Evolutionary conservation across 306 rosid genomes (phyloP), one percentile per base, ranked within the genome.

Genomic region (Corylus heterophylla): DNA sequence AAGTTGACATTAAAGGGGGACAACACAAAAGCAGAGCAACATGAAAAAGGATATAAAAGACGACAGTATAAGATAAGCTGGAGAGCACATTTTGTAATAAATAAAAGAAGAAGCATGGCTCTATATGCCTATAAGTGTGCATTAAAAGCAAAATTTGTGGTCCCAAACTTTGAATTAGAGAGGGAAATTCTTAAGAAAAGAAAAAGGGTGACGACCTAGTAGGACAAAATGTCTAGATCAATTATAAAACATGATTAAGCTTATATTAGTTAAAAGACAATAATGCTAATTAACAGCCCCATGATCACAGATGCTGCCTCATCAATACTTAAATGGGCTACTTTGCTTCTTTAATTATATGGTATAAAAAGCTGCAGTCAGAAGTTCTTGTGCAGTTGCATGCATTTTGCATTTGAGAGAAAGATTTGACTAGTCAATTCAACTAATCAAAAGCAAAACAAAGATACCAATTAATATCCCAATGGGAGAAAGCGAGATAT

Each of bases 391-490:
- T 70, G 58, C 45, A 20, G 31, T 50, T 42, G 44, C 75, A 59
- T 48, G 35, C 69, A 71, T 54, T 44, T 74, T 68, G 69, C 71
- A 55, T 59, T 48, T 13, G 17, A 16, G 80, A 37, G 52, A 49
- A 14, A 10, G 48, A 17, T 71, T 73, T 58, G 76, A 74, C 76
- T 56, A 45, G 79, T 66, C 84, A 64, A 0, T 68, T 61, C 42
- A 71, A 48, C 35, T 54, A 75, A 66, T 54, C 69, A n/a, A 20
- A 48, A 20, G 11, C 64, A 56, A 73, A 76, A 55, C 51, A 75
- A 61, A 75, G 5, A 79, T 78, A 62, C 73, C 64, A 63, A 69
- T 42, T 42, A 42, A 51, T 64, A 66, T 66, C 67, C 76, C 70
- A 73, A 39, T 14, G 56, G 45, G 77, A 55, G 80, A 74, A 74